Conservation (phyloP, 352 stramenopile species). For the Pseudoperonospora humuli region DNA sequence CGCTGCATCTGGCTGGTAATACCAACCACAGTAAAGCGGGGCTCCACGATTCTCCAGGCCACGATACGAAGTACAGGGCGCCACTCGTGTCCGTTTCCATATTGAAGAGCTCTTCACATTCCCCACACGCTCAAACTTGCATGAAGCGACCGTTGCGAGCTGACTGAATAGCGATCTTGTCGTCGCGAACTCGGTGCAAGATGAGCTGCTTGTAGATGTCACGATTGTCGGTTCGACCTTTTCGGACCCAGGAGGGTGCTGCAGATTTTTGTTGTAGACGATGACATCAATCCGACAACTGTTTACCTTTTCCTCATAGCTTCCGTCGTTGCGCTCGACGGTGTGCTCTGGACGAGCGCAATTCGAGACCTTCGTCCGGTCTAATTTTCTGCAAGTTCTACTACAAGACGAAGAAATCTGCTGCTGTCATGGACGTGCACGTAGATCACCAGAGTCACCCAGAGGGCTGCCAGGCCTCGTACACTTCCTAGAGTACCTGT, state of each 20-base stretch:
- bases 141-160: slow-evolving; percentile 19
- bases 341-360: no score
- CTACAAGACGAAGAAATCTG: no score
- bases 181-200: slow-evolving; percentile 21
- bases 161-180: slow-evolving; percentile 28
- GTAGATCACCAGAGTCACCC: no score
- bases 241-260: slow-evolving; percentile 27
- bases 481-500: no score
- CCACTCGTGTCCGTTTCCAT: slow-evolving; percentile 25
- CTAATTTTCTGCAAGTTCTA: no score
- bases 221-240: slow-evolving; percentile 17
- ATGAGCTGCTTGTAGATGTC: slow-evolving; percentile 25
- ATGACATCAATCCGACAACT: no score
- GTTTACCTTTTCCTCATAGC: no score
- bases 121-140: slow-evolving; percentile 17
- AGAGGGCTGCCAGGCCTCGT: no score
- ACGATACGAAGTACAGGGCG: slow-evolving; percentile 26
- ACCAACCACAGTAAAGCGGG: neutral
- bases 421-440: no score
- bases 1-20: neutral
- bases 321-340: no score
- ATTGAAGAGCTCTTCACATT: slow-evolving; percentile 27
- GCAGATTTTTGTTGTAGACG: no score
- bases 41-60: slow-evolving; percentile 23
- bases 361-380: no score